Conservation (phyloP, 495 filamentous ascomycete species). For the Hyphodiscus hymeniophilus region DNA sequence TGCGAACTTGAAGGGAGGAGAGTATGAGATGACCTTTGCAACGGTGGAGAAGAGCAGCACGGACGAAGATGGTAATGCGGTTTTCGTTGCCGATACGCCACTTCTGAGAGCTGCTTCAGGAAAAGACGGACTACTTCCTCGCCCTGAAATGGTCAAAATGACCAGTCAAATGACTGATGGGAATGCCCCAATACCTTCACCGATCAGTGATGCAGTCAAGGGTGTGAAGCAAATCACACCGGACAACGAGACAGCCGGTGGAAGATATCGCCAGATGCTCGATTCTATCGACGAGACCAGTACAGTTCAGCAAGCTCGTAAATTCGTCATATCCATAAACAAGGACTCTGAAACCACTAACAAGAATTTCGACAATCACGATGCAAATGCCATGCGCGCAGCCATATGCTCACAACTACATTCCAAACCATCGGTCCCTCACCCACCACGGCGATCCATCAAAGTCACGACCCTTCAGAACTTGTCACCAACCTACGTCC, state of each 20-base stretch:
- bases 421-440: too few relatives aligned
- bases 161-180: constrained; percentile 21
- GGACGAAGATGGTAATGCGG: constrained; percentile 22
- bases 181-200: constrained; percentile 17
- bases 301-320: too few relatives aligned
- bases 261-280: constrained; percentile 23
- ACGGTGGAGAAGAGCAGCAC: constrained; percentile 12
- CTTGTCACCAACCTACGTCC: too few relatives aligned
- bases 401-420: too few relatives aligned
- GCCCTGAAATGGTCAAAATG: constrained; percentile 10
- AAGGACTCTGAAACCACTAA: too few relatives aligned
- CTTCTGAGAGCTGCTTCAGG: constrained; percentile 25
- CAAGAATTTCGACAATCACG: too few relatives aligned
- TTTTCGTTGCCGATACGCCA: constrained; percentile 23
- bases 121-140: constrained; percentile 1
- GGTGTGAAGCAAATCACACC: constrained; percentile 19
- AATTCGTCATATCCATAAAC: too few relatives aligned
- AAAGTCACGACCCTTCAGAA: too few relatives aligned
- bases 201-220: constrained; percentile 12
- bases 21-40: constrained; percentile 31
- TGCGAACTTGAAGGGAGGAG: constrained; percentile 30
- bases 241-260: constrained; percentile 25
- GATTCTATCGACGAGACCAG: constrained; percentile 24
- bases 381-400: too few relatives aligned
- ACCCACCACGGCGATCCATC: too few relatives aligned